Conservation (phyloP, 495 filamentous ascomycete genomes). For the Hypoxylon subgilvum region DNA sequence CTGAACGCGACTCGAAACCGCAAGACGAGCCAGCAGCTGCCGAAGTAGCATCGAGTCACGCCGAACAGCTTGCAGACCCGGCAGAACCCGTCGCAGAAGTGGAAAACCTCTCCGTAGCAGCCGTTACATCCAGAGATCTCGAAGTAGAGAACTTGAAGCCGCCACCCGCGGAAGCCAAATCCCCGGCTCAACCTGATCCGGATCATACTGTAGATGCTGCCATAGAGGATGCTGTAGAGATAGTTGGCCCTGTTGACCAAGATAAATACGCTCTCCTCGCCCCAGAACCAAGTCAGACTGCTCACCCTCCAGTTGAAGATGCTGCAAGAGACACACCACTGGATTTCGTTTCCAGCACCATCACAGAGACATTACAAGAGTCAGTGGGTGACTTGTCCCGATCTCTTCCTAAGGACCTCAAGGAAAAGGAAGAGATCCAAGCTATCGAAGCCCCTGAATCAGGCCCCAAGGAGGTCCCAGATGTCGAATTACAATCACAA, state of each 20-base stretch:
- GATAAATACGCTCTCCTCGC: background rate
- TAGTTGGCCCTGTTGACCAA: background rate
- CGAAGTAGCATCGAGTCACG: slow-evolving; percentile 7
- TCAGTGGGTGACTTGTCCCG: slow-evolving; percentile 6
- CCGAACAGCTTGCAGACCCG: slow-evolving; percentile 1
- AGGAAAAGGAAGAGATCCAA: slow-evolving; percentile 48
- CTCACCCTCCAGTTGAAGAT: slow-evolving; percentile 4
- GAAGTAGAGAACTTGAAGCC: slow-evolving; percentile 9
- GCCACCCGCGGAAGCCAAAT: slow-evolving; percentile 1
- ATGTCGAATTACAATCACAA: slow-evolving; percentile 23
- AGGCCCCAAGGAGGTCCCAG: slow-evolving; percentile 1
- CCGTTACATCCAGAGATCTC: background rate
- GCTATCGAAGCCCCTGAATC: background rate
- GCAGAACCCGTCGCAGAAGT: background rate
- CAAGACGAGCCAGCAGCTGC: slow-evolving; percentile 3
- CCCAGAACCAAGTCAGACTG: background rate
- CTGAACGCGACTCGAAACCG: slow-evolving; percentile 4
- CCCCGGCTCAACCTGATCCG: background rate
- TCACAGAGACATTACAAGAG: slow-evolving; percentile 22
- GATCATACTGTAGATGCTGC: background rate
- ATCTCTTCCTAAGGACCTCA: slow-evolving; percentile 35
- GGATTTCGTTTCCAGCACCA: background rate
- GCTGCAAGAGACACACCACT: slow-evolving; percentile 3
- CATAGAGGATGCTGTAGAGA: background rate
- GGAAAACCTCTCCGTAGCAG: slow-evolving; percentile 1